These are phyloP conservation scores for Hygrophila difformis DNA, from an alignment of 257 asterid genomes.

Conservation along the genomic window DNA sequence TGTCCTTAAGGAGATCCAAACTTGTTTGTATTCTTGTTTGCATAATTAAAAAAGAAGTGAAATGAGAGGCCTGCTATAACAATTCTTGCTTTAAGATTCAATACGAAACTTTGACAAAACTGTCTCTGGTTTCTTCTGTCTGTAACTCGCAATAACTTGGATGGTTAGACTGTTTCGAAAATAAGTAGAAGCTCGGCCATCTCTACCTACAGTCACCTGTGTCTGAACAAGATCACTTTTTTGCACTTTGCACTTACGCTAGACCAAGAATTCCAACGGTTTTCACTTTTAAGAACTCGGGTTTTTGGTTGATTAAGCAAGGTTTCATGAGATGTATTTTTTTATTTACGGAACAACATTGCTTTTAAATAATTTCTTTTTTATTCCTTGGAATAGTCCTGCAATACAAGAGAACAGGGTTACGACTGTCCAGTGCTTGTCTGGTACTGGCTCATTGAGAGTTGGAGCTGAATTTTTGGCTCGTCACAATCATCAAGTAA, in stretches of 20 bases:
- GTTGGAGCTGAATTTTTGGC: slow-evolving; percentile 95
- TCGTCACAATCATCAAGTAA: slow-evolving; percentile 76
- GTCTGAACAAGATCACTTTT: too few species aligned
- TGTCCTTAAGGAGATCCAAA: background rate
- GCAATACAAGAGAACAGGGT: slow-evolving; percentile 88
- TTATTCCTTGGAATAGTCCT: slow-evolving; percentile 51
- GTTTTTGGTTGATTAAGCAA: background rate
- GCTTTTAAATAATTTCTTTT: slow-evolving; percentile 10
- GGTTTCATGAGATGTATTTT: background rate
- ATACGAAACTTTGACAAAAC: too few species aligned
- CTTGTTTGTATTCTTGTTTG: background rate
- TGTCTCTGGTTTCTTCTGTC: too few species aligned
- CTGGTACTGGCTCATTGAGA: slow-evolving; percentile 98
- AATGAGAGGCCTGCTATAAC: too few species aligned
- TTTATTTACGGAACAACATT: background rate
- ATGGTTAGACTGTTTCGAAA: too few species aligned
- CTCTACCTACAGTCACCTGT: too few species aligned
- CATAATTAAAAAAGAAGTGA: background rate
- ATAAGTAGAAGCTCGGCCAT: too few species aligned
- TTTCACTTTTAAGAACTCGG: background rate
- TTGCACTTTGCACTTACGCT: too few species aligned
- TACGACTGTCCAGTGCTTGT: slow-evolving; percentile 94
- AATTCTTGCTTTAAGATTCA: too few species aligned
- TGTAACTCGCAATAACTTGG: too few species aligned
- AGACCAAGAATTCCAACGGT: too few species aligned